These are phyloP conservation scores for Boehmeria nivea DNA, from an alignment of 306 rosid species.

Conservation along the genomic window DNA sequence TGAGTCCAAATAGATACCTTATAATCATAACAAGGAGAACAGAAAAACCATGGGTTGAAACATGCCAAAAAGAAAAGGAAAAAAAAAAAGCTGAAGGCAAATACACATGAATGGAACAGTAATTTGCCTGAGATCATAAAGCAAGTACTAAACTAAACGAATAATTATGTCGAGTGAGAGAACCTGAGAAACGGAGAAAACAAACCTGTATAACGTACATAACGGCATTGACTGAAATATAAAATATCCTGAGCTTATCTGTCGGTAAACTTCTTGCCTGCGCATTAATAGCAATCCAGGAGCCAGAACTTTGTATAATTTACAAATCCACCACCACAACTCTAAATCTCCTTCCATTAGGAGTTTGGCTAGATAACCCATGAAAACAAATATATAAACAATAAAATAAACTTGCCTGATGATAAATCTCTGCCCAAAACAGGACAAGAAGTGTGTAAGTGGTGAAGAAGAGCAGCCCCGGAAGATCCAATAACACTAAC, in stretches of 20 bases:
- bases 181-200: conserved; percentile 7
- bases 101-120: not conserved
- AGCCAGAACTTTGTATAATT: not conserved
- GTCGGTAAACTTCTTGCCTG: conserved; percentile 94
- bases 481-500: conserved; percentile 65
- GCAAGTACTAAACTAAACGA: not conserved
- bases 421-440: conserved; percentile 97
- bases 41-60: too few species aligned
- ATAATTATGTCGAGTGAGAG: conserved; percentile 4
- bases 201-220: conserved; percentile 80
- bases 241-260: conserved; percentile 69
- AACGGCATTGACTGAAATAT: conserved; percentile 58
- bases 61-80: not conserved
- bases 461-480: conserved; percentile 87
- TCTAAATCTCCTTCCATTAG: not conserved
- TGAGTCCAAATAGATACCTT: too few species aligned
- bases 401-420: conserved; percentile 58
- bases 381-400: not conserved
- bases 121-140: not conserved
- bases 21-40: not conserved
- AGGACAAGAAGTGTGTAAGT: conserved; percentile 89
- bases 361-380: not conserved
- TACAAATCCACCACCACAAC: not conserved
- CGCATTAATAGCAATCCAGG: not conserved
- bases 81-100: conserved; percentile 8